Percentiles rank a stretch among this genome's conserved stretches.
Evolutionary conservation across 345 rosid genomes (phyloP).

Genomic region (Anastatica hierochuntica): DNA sequence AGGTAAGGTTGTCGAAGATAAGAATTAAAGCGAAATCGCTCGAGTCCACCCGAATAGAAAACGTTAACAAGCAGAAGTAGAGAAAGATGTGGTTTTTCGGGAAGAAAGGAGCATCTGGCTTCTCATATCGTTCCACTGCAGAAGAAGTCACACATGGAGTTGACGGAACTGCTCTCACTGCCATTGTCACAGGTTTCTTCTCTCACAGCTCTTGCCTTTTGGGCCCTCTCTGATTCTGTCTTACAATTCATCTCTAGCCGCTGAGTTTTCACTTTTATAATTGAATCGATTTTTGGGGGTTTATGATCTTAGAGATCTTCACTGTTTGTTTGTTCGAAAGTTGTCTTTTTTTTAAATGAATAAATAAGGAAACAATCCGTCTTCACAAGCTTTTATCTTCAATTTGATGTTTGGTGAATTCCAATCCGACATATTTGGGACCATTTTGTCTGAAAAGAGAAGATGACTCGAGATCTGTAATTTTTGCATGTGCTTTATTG

Average conservation of each 20-base stretch:
- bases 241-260: not conserved
- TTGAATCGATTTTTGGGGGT: not conserved
- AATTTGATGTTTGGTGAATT: conserved; percentile 7
- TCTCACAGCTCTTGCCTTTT: not conserved
- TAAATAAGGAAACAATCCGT: not conserved
- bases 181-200: conserved; percentile 55
- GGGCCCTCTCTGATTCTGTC: not conserved
- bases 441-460: conserved; percentile 4
- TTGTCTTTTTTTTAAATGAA: not conserved
- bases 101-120: conserved; percentile 25
- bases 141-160: conserved; percentile 59
- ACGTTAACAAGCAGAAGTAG: not conserved
- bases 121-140: conserved; percentile 56
- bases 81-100: conserved; percentile 21
- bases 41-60: conserved; percentile 3
- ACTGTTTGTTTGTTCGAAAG: not conserved
- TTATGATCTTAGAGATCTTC: not conserved
- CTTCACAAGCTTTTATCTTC: not conserved
- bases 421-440: conserved; percentile 7
- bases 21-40: not conserved
- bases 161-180: conserved; percentile 65
- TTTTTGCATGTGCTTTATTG: no score
- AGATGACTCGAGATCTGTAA: not conserved
- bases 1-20: no score
- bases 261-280: not conserved